Base-by-base conservation (phyloP, 2,329 filamentous ascomycete genomes). In the Colletotrichum lindemuthianum region DNA sequence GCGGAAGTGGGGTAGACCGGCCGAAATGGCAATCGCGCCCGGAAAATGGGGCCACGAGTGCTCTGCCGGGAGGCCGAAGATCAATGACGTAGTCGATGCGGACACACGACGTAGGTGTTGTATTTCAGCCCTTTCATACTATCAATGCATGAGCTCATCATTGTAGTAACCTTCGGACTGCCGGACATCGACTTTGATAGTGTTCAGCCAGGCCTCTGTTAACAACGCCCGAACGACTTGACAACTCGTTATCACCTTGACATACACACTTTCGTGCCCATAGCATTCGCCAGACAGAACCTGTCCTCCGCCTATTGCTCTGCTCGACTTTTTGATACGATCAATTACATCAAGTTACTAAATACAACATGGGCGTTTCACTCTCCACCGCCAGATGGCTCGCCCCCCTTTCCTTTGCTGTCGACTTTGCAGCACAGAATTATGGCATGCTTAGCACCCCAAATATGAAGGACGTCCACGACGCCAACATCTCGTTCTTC, bases 391-490 rank as follows among this genome's bases (percentile, higher is more conserved):
- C 84, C 54, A 81, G 82, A 67, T 83, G 80, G 70, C 75, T 87
- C 15, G 84, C 85, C 39, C 84, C 86, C 0, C 72, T 79, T 13
- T 84, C 84, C 24, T 88, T 88, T 73, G 54, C 78, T 15, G 82
- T 84, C 72, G 83, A 88, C 74, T 87, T 88, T 69, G 82, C 81
- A 3, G 80, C 83, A 2, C 86, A 88, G 72, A 83, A 85, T 71
- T 88, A 88, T 73, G 86, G 85, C 72, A 82, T 88, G 73, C 78
- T 85, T 37, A 81, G 81, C 40, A 77, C 72, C 0, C 86, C 86
- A 0, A 87, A 83, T 67, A 88, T 88, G 86, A 82, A 86, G 68
- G 82, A 87, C 53, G 77, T 88, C 37, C 85, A 88, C 71, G 81
- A 88, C 69, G 74, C 74, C 37, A 86, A 88, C 70, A 75, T 87